phyloP scores from a whole-genome alignment of 2,329 filamentous ascomycete genomes.

The Bipolaris zeicola region DNA sequence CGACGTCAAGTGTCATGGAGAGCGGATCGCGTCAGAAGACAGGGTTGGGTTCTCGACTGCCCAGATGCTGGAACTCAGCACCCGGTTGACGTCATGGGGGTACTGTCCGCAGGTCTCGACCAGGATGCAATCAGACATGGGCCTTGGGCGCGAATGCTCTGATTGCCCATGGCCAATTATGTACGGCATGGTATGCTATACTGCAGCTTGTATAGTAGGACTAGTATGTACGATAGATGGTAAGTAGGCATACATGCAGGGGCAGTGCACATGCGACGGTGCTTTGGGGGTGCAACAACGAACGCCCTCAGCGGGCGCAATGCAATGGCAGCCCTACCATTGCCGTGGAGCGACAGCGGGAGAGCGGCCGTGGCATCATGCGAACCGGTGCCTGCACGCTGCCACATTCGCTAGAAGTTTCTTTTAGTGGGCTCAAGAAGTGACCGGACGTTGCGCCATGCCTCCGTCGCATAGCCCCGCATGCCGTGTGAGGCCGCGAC shows the following conservation, averaged over 20 bases:
- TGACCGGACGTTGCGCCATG: slow-evolving; percentile 21
- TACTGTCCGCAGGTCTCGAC: slow-evolving; percentile 4
- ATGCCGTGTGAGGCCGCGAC: slow-evolving; percentile 16
- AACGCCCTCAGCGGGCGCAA: slow-evolving; percentile 15
- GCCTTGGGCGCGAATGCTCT: neutral
- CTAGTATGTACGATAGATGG: no score
- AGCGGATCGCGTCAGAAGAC: slow-evolving; percentile 21
- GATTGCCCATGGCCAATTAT: neutral
- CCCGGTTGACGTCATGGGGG: slow-evolving; percentile 10
- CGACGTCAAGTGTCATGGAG: slow-evolving; percentile 21
- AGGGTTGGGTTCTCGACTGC: slow-evolving; percentile 15
- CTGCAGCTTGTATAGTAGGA: no score
- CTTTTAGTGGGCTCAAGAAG: slow-evolving; percentile 9
- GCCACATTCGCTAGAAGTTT: slow-evolving; percentile 11
- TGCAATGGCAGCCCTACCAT: slow-evolving; percentile 11
- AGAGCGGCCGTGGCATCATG: slow-evolving; percentile 17
- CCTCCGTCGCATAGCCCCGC: slow-evolving; percentile 21
- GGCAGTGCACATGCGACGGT: neutral
- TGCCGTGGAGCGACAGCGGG: slow-evolving; percentile 4
- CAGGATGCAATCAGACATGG: neutral
- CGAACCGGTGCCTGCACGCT: slow-evolving; percentile 22
- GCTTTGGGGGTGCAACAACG: no score
- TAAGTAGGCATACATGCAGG: neutral
- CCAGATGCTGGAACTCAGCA: slow-evolving; percentile 9
- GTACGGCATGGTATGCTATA: neutral